Evolutionary conservation across 2,329 filamentous ascomycete species (phyloP).

Genomic region (Nemania bipapillata): DNA sequence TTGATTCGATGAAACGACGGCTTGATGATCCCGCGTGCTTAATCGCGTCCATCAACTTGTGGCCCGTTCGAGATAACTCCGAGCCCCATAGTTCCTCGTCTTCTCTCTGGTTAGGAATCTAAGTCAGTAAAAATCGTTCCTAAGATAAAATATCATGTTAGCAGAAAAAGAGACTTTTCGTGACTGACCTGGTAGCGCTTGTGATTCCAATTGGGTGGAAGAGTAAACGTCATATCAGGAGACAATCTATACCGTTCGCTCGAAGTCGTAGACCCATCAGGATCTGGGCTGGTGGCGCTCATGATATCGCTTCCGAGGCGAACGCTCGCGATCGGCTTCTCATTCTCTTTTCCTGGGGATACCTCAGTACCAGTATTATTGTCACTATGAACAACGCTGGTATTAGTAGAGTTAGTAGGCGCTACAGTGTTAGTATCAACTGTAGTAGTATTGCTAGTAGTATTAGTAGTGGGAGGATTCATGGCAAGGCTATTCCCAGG

Average conservation of each 20-base stretch:
- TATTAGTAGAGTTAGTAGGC: neutral
- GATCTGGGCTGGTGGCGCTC: neutral
- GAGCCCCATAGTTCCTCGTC: constrained; percentile 88
- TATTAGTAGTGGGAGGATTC: neutral
- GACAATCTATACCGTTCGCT: neutral
- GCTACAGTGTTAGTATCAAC: no score
- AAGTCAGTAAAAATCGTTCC: neutral
- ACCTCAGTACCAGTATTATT: constrained; percentile 40
- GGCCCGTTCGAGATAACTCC: constrained; percentile 64
- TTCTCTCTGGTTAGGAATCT: constrained; percentile 69
- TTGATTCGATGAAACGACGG: constrained; percentile 64
- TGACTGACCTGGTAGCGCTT: constrained; percentile 66
- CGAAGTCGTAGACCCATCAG: neutral
- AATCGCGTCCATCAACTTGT: constrained; percentile 68
- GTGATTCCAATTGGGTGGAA: constrained; percentile 66
- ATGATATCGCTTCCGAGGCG: constrained; percentile 48
- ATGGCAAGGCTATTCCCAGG: neutral
- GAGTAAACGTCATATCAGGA: constrained; percentile 61
- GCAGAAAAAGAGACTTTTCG: neutral
- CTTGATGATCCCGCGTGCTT: constrained; percentile 68
- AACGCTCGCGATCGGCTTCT: constrained; percentile 31
- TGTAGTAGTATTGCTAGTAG: neutral
- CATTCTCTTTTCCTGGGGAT: constrained; percentile 2
- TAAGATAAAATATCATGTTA: neutral
- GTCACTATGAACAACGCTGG: constrained; percentile 36